Conservation (phyloP, 1,139 yeast species). For the Geotrichum aggregatum region DNA sequence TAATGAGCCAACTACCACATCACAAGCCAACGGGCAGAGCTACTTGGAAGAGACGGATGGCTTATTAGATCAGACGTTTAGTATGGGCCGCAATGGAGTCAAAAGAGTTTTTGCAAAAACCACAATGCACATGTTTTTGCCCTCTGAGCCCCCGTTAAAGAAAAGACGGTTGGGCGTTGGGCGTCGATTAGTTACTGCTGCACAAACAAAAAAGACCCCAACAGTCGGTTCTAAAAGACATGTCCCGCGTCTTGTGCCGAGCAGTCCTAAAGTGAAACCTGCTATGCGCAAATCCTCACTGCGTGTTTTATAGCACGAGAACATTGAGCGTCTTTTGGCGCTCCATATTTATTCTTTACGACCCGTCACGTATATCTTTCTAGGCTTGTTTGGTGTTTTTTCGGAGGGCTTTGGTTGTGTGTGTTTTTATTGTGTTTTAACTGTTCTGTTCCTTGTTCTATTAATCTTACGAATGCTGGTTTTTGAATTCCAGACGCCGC, state of each 20-base stretch:
- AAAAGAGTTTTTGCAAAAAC: neutral
- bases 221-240: neutral
- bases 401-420: too few species aligned
- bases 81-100: neutral
- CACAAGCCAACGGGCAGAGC: neutral
- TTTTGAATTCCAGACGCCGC: too few species aligned
- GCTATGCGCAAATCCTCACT: neutral
- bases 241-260: neutral
- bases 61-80: neutral
- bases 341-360: neutral
- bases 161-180: slow-evolving; percentile 7
- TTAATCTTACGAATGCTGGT: too few species aligned
- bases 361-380: neutral
- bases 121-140: slow-evolving; percentile 2
- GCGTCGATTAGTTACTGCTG: neutral
- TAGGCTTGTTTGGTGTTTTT: neutral
- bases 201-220: neutral
- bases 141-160: neutral
- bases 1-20: neutral
- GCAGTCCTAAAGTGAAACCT: neutral
- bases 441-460: too few species aligned
- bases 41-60: neutral
- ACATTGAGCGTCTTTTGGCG: too few species aligned
- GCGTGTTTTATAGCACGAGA: neutral
- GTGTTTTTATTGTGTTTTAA: too few species aligned